These are phyloP conservation scores for Multifurca ochricompacta DNA, from an alignment of 768 basidiomycete species.

Conservation along the genomic window DNA sequence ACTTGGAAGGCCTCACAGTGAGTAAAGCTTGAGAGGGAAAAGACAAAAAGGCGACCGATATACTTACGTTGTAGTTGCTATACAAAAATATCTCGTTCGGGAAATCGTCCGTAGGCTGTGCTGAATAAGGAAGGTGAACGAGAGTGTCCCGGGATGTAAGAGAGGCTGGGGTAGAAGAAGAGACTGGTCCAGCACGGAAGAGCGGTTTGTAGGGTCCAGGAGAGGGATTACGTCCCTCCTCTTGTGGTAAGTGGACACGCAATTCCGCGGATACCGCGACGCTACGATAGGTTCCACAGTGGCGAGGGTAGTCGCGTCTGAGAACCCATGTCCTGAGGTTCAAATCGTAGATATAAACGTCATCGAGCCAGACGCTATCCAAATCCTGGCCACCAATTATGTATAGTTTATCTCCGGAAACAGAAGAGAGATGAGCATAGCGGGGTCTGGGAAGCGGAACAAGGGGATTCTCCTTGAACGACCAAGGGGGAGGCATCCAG, in stretches of 20 bases:
- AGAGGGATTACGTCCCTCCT: slow-evolving; percentile 42
- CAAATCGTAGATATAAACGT: slow-evolving; percentile 86
- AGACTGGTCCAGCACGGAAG: slow-evolving; percentile 44
- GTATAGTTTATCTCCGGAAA: slow-evolving; percentile 77
- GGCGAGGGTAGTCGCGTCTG: slow-evolving; percentile 74
- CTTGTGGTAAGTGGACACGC: slow-evolving; percentile 60
- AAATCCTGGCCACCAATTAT: slow-evolving; percentile 96
- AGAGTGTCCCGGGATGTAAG: slow-evolving; percentile 53
- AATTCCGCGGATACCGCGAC: slow-evolving; percentile 74
- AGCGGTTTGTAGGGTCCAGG: slow-evolving; percentile 48
- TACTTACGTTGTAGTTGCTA: slow-evolving; percentile 88
- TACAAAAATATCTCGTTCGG: slow-evolving; percentile 87
- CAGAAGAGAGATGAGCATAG: slow-evolving; percentile 90
- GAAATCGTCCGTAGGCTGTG: slow-evolving; percentile 59
- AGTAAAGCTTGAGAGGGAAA: slow-evolving; percentile 10
- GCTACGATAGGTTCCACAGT: slow-evolving; percentile 93
- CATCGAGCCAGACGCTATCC: slow-evolving; percentile 88
- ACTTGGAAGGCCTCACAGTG: slow-evolving; percentile 37
- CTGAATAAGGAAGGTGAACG: slow-evolving; percentile 70
- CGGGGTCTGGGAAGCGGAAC: slow-evolving; percentile 69
- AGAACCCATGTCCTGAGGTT: slow-evolving; percentile 67
- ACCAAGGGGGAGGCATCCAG: slow-evolving; percentile 56
- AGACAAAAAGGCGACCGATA: background rate
- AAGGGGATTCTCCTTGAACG: slow-evolving; percentile 33
- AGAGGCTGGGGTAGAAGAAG: slow-evolving; percentile 33